Base-by-base conservation (phyloP, 306 rosid species). In the Echinosophora koreensis region DNA sequence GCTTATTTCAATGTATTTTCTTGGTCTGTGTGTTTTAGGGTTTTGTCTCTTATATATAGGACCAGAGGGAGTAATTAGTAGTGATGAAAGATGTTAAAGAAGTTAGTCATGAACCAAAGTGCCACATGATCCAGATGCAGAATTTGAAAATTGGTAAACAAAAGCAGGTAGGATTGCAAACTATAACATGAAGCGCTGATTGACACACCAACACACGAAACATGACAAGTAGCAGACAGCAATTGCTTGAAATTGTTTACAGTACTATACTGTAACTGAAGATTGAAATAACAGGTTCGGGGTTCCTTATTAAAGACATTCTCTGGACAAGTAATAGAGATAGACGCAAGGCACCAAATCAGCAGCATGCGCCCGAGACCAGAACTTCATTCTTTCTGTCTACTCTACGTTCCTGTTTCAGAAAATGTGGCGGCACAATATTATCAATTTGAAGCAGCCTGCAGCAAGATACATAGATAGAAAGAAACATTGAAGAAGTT, bases 321-420 rank as follows among this genome's bases (percentile, higher is more conserved):
- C 47, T 84, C 65, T 84, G 84, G 65, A 87, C 77, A 74, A 92
- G 86, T 32, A 88, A 85, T 37, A 78, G 86, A 81, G 83, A 83
- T 35, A 89, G 71, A 62, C 85, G 82, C 81, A 72, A n/a, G n/a
- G 97, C 66, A 90, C 90, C 86, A 92, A 67, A 65, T 88, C 91
- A 69, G 97, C 91, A 41, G 76, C 84, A 86, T 94, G 98, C 75
- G 92, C 92, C 51, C 92, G 93, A 47, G 97, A 88, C 69, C 69
- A 90, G 84, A 76, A 90, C 98, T 77, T 85, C 85, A 71, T 77
- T 86, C 82, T 90, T 92, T 80, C 54, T 80, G 4, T 81, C 71
- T 81, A 81, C 70, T 37, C 90, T 90, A 7, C 66, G 66, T 0
- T 82, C 86, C 65, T 81, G 72, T 46, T 82, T 76, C 77, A 90